Evolutionary conservation across 73 alveolate species (phyloP), one percentile per base, ranked within the genome.

Genomic region (Tetrahymena thermophila): DNA sequence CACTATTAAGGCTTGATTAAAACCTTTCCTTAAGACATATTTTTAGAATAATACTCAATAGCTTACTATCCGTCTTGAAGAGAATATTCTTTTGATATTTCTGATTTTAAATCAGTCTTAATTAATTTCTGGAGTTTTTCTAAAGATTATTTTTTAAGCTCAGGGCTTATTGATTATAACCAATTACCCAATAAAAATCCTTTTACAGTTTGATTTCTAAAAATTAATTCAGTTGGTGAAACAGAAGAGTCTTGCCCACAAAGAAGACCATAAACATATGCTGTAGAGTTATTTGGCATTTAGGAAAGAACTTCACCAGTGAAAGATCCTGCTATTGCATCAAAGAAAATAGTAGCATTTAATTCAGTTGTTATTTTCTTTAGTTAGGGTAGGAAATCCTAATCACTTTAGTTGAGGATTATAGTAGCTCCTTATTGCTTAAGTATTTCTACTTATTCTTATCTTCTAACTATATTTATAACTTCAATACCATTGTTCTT

Each of bases 401-500:
- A 85, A 25, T 94, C 96, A 35, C 84, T 44, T n/a, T 97, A 84
- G 94, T 98, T 98, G 17, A 98, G 96, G 85, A 98, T 97, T 56
- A 95, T 93, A 56, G 97, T 97, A 4, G 96, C 97, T 13, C 96
- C 98, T 43, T 96, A 93, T n/a, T 56, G 93, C 93, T 94, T 93
- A 6, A 98, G 96, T 19, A 95, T 84, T 34, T 96, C 97, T n/a
- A 96, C 97, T 93, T 97, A 95, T 35, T 98, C 99, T 21, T 95
- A 85, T 93, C 96, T 97, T 93, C 99, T 96, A 35, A 98, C 99
- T 35, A 97, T 96, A 85, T 95, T 97, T 11, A 98, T 96, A 40
- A 94, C 50, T 31, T 95, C 96, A 93, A 98, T 85, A 2, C 97
- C 96, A 50, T 55, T 85, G 56, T 96, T 94, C 85, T 94, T 84